Evolutionary conservation across 179 eudicot species (phyloP).

Genomic region (Spergularia azorica): DNA sequence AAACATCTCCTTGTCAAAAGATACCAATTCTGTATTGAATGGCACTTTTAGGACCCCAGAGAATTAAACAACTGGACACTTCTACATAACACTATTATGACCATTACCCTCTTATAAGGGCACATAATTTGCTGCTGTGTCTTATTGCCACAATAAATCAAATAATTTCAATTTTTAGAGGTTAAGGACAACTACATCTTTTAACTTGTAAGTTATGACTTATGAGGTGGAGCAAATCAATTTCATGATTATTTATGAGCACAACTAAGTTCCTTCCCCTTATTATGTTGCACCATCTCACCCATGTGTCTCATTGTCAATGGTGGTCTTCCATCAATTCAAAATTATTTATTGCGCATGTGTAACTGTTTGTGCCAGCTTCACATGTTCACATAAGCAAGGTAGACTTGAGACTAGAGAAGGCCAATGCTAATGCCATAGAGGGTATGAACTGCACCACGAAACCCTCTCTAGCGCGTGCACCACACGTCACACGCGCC

Average conservation of each 20-base stretch:
- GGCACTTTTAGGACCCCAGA: too few species aligned
- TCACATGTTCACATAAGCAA: too few species aligned
- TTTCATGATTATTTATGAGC: background rate
- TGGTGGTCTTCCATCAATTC: background rate
- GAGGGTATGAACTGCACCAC: too few species aligned
- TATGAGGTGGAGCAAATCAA: background rate
- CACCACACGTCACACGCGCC: too few species aligned
- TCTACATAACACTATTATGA: too few species aligned
- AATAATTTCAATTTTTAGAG: background rate
- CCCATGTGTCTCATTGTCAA: background rate
- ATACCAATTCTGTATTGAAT: background rate
- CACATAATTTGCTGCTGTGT: background rate
- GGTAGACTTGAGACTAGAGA: too few species aligned
- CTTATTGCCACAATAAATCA: background rate
- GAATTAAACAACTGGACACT: too few species aligned
- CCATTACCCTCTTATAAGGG: background rate
- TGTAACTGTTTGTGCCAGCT: too few species aligned
- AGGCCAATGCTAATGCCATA: too few species aligned
- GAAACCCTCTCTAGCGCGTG: too few species aligned
- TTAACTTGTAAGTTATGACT: background rate
- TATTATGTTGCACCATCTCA: background rate
- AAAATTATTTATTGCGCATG: background rate
- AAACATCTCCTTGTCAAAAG: conserved; percentile 12
- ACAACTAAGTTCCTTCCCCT: background rate
- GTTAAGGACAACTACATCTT: too few species aligned